These are phyloP conservation scores for Talaromyces sp. DNA, from an alignment of 2,329 filamentous ascomycete species.

Conservation along the genomic window DNA sequence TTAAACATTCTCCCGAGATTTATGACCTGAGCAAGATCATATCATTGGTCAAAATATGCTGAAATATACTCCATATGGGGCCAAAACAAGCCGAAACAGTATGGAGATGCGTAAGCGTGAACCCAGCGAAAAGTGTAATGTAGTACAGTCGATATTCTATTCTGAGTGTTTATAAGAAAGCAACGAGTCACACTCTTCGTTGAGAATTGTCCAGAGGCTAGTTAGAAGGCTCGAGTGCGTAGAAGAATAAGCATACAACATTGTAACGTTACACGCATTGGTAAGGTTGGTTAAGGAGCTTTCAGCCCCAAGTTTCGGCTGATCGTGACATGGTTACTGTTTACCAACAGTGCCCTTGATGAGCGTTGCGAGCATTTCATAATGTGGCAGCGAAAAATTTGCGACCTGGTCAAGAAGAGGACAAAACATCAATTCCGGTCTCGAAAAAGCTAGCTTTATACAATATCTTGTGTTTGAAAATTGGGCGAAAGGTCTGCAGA, in stretches of 20 bases:
- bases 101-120: background rate
- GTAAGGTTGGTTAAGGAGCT: background rate
- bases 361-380: background rate
- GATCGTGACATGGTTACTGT: background rate
- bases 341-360: background rate
- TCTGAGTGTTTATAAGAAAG: background rate
- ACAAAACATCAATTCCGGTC: too few species aligned
- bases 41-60: background rate
- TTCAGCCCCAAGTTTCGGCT: background rate
- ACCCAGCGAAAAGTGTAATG: background rate
- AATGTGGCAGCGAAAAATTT: background rate
- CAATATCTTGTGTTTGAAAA: too few species aligned
- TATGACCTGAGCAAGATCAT: background rate
- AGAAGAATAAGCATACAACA: background rate
- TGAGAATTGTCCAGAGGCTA: background rate
- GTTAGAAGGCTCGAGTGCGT: background rate
- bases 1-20: background rate
- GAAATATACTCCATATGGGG: background rate
- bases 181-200: background rate
- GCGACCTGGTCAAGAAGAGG: background rate
- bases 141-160: background rate
- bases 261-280: constrained; percentile 2
- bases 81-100: background rate
- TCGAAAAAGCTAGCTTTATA: too few species aligned
- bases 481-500: background rate